Evolutionary conservation across 225 moss, liverwort and hornwort species (phyloP), one percentile per base, ranked within the genome.

Genomic region (Physcomitrellopsis africana): DNA sequence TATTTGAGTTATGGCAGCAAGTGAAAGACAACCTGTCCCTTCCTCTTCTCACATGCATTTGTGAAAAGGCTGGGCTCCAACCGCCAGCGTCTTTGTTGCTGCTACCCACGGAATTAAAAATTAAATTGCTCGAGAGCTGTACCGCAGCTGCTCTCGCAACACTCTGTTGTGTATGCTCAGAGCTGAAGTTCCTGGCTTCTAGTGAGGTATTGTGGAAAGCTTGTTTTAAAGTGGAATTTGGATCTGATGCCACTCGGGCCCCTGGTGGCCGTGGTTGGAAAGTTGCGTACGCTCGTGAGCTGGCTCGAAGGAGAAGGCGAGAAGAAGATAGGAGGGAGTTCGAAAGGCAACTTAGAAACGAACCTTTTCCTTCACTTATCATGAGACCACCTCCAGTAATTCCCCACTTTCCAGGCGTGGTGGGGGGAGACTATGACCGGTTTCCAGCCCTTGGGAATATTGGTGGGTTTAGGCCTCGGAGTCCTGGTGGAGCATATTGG

Each of bases 1-100:
- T 95, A 45, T 99, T 92, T 76, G 93, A 90, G 76, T 84, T 95
- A 3, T 99, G 97, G 97, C 90, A 93, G 78, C 90, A 95, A 73
- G 97, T 92, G 67, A 99, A 99, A 78, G 97, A 99, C 78, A 85
- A 86, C 48, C 79, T 99, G 11, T 99, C 95, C 17, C 82, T 99
- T 20, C 97, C 97, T 8, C 85, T 99, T 67, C 86, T 99, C 16
- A 90, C 93, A 1, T 82, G 84, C 46, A 87, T 99, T 80, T 95
- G 97, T 65, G 97, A 90, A 59, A 92, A 88, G 74, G 89, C 90
- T 11, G 97, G 97, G 19, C 85, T 99, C 2, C 86, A 90, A 37
- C 97, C 97, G 18, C 97, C 97, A 11, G 92, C 95, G 17, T 99
- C 95, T 7, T 72, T 99, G 7, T 81, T 92, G 46, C 70, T 80